These are phyloP conservation scores for Capillidium rhysosporum DNA, from an alignment of 371 early-diverging fungal genomes.

Conservation along the genomic window DNA sequence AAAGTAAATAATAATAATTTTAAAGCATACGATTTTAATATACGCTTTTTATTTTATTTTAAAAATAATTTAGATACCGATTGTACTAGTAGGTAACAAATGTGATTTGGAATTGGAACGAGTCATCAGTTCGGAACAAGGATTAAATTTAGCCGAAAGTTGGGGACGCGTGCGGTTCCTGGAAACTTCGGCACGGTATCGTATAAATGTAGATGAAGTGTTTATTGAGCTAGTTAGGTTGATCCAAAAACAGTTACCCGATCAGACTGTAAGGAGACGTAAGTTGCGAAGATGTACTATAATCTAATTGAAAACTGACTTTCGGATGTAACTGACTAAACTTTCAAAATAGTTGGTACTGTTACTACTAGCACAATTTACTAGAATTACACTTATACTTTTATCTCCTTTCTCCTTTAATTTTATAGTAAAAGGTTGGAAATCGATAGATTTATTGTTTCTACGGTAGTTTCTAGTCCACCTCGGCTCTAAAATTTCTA, in stretches of 20 bases:
- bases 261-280: slow-evolving; percentile 7
- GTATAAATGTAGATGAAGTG: slow-evolving; percentile 63
- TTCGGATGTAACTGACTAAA: too few species aligned
- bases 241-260: slow-evolving; percentile 13
- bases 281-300: neutral
- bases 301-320: too few species aligned
- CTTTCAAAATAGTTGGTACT: too few species aligned
- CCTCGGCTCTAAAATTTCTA: too few species aligned
- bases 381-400: too few species aligned
- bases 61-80: slow-evolving; percentile 37
- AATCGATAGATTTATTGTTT: too few species aligned
- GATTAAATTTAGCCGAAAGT: slow-evolving; percentile 29
- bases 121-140: slow-evolving; percentile 43
- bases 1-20: slow-evolving; percentile 25
- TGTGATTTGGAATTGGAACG: slow-evolving; percentile 67
- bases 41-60: too few species aligned
- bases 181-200: slow-evolving; percentile 68
- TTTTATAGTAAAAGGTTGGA: too few species aligned
- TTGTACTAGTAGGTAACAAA: slow-evolving; percentile 73
- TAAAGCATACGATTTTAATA: neutral
- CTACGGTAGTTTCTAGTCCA: too few species aligned
- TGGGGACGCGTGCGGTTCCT: slow-evolving; percentile 50
- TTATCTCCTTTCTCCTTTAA: too few species aligned
- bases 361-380: too few species aligned
- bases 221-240: slow-evolving; percentile 36